Percentiles rank a stretch among this genome's conserved stretches.
phyloP scores from a whole-genome alignment of 129 eudicot species.

The Daucus carota region DNA sequence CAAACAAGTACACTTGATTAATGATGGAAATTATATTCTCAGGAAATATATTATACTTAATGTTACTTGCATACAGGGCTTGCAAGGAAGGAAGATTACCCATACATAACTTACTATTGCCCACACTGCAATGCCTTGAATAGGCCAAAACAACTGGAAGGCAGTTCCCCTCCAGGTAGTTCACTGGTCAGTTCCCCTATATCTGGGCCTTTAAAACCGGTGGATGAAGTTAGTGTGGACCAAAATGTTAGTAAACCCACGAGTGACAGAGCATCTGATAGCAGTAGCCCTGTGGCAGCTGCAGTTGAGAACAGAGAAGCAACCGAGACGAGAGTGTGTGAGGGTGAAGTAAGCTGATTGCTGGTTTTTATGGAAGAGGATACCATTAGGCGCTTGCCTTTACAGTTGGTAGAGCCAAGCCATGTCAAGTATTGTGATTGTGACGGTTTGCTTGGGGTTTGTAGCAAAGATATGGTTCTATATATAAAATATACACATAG shows the following conservation, averaged over 20 bases:
- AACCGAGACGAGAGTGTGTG: conserved; percentile 13
- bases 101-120: conserved; percentile 76
- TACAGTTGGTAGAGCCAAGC: not conserved
- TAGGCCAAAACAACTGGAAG: conserved; percentile 52
- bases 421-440: conserved; percentile 2
- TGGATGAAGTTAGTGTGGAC: conserved; percentile 22
- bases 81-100: conserved; percentile 88
- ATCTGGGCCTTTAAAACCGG: conserved; percentile 21
- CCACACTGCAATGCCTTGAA: conserved; percentile 88
- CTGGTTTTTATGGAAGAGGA: not conserved
- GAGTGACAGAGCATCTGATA: conserved; percentile 22
- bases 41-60: not conserved
- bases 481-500: conserved; percentile 1
- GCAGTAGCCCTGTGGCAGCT: conserved; percentile 25
- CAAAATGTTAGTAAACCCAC: conserved; percentile 18
- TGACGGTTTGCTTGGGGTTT: not conserved
- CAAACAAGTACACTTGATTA: no score
- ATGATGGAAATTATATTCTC: no score
- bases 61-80: conserved; percentile 49
- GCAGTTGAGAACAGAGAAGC: conserved; percentile 28
- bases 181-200: conserved; percentile 27
- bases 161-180: conserved; percentile 31
- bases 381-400: not conserved
- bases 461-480: not conserved
- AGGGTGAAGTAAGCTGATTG: conserved; percentile 3